phyloP scores from a whole-genome alignment of 495 filamentous ascomycete species.

The Daldinia grandis region DNA sequence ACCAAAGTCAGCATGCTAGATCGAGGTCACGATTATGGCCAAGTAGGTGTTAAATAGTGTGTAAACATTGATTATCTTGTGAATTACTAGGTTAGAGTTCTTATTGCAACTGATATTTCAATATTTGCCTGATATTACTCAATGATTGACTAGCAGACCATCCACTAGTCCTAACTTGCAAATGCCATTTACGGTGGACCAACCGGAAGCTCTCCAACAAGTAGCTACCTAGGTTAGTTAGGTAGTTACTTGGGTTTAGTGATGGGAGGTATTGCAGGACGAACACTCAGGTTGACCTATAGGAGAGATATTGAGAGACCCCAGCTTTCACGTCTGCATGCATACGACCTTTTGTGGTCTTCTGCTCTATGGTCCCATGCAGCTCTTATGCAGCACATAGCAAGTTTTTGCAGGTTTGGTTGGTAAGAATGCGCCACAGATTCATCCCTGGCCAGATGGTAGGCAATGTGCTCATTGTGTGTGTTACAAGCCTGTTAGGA shows the following conservation, averaged over 20 bases:
- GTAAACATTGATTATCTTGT: neutral
- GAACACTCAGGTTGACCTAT: neutral
- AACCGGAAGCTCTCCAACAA: neutral
- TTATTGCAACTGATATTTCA: neutral
- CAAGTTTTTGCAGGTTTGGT: neutral
- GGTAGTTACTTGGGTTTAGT: neutral
- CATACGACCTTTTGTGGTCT: neutral
- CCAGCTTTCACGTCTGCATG: neutral
- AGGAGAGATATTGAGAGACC: neutral
- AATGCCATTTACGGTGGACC: neutral
- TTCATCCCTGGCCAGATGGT: neutral
- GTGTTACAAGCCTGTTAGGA: neutral
- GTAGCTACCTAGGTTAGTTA: too few relatives aligned
- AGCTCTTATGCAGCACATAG: neutral
- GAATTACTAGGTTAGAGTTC: neutral
- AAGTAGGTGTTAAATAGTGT: neutral
- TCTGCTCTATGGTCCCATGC: neutral
- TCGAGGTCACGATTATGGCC: neutral
- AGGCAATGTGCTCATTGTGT: neutral
- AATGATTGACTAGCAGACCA: neutral
- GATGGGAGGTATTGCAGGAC: neutral
- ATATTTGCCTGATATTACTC: neutral
- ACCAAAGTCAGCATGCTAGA: neutral
- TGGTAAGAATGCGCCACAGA: neutral
- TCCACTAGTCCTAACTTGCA: neutral